Conservation (phyloP, 148 eudicot genomes). For the Rhododendron ferrugineum region DNA sequence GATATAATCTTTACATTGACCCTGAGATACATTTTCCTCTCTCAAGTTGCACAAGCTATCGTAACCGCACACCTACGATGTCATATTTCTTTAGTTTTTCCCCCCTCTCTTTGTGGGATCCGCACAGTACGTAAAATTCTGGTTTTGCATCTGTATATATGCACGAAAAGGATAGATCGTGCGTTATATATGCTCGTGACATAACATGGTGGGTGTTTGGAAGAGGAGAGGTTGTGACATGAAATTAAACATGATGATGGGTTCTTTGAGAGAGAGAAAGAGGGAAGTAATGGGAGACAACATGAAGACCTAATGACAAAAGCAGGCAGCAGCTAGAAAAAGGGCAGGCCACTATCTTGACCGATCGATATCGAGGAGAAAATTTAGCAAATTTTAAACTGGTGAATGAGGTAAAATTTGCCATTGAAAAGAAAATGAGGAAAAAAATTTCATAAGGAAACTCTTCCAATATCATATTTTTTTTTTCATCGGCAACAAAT, state of each 20-base stretch:
- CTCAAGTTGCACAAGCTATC: too few species aligned
- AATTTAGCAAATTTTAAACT: background rate
- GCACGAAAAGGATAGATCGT: too few species aligned
- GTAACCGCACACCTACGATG: too few species aligned
- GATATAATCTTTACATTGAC: too few species aligned
- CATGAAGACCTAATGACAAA: background rate
- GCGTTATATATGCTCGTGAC: background rate
- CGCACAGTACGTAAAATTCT: too few species aligned
- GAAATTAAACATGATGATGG: background rate
- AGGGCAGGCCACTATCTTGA: background rate
- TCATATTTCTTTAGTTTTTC: too few species aligned
- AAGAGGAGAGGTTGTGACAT: background rate
- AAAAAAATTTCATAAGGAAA: too few species aligned
- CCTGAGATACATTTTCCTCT: too few species aligned
- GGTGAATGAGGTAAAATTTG: background rate
- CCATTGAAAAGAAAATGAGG: background rate
- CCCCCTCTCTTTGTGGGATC: too few species aligned
- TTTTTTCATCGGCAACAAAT: too few species aligned
- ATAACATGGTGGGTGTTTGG: background rate
- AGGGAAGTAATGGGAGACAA: background rate
- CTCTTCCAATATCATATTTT: background rate
- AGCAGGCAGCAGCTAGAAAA: background rate
- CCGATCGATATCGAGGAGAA: background rate
- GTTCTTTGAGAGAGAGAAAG: background rate
- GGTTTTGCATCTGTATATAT: too few species aligned